Base-by-base conservation (phyloP, 2,329 filamentous ascomycete genomes). In the Bimuria novae-zelandiae region DNA sequence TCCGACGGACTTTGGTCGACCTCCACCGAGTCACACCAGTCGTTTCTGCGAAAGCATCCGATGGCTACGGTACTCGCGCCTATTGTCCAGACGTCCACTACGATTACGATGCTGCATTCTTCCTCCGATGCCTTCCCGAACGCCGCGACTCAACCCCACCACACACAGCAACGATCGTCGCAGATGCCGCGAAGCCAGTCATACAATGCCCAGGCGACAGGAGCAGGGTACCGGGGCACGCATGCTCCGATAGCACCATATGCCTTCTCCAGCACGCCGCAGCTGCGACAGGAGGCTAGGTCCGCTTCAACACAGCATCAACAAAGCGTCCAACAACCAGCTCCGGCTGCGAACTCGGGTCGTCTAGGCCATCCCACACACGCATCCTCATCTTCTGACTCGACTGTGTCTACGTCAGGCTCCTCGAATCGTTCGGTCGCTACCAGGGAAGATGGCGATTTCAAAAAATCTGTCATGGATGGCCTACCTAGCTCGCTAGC, bases 211-310 rank as follows among this genome's bases (percentile, higher is more conserved):
- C 71, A 74, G 56, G 68, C 72, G 55, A 67, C 65, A 37, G 68
- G 64, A 42, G 64, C 69, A 58, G 71, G 66, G 40, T 79, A 79
- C 60, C 70, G 77, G 54, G 74, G 75, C 55, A 71, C 73, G 12
- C 70, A 76, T 29, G 70, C 76, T 30, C 77, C 78, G 37, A 77
- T 80, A 63, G 76, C 79, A 59, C 76, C 78, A 3, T 81, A 80
- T 63, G 78, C 78, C 37, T 81, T 80, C 61, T 76, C 77, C 53
- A 70, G 73, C 54, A 80, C 78, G 32, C 82, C 84, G 50, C 79
- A 82, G 64, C 74, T 84, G 56, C 79, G 81, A 50, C 76, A 80
- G 57, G 84, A 87, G 57, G 79, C 78, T 62, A 79, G 82, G 64
- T 80, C 81, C 17, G 75, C 75, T 27, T 84, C 84, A 53, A 78